Percentiles rank a stretch among this genome's conserved stretches.
These are phyloP conservation scores for Sporisorium reilianum DNA, from an alignment of 1,284 basidiomycete species.

Conservation along the genomic window DNA sequence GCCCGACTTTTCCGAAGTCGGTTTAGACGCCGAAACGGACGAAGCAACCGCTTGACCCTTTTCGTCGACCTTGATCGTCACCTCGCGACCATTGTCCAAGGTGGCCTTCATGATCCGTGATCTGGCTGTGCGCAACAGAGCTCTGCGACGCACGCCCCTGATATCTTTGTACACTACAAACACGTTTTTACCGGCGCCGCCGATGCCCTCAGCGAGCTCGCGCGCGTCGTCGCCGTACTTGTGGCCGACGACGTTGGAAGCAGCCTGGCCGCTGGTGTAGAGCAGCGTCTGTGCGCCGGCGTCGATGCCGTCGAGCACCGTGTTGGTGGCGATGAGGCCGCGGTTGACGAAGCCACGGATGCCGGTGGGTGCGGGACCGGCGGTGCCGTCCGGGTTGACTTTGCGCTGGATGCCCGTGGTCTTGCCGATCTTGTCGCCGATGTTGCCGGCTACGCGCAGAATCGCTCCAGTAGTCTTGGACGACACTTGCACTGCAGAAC, in stretches of 20 bases:
- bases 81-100: slow-evolving; percentile 36
- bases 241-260: slow-evolving; percentile 67
- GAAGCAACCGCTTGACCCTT: slow-evolving; percentile 40
- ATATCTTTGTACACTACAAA: slow-evolving; percentile 68
- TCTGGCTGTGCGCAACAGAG: slow-evolving; percentile 66
- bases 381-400: slow-evolving; percentile 37
- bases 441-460: slow-evolving; percentile 55
- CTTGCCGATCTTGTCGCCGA: slow-evolving; percentile 68
- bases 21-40: slow-evolving; percentile 7
- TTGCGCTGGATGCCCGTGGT: slow-evolving; percentile 66
- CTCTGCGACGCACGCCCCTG: slow-evolving; percentile 60
- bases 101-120: slow-evolving; percentile 40
- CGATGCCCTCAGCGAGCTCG: slow-evolving; percentile 57
- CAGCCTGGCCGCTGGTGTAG: slow-evolving; percentile 59
- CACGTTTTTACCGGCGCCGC: slow-evolving; percentile 58
- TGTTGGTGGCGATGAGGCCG: slow-evolving; percentile 65
- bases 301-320: slow-evolving; percentile 68
- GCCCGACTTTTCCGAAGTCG: slow-evolving; percentile 24
- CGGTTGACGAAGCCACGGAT: slow-evolving; percentile 66
- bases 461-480: slow-evolving; percentile 63
- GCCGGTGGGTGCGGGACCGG: slow-evolving; percentile 55
- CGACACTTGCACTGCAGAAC: slow-evolving; percentile 47
- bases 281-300: slow-evolving; percentile 59
- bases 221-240: slow-evolving; percentile 67
- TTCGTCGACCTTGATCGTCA: slow-evolving; percentile 38